phyloP scores from a whole-genome alignment of 768 basidiomycete species.

The Russula compacta region DNA sequence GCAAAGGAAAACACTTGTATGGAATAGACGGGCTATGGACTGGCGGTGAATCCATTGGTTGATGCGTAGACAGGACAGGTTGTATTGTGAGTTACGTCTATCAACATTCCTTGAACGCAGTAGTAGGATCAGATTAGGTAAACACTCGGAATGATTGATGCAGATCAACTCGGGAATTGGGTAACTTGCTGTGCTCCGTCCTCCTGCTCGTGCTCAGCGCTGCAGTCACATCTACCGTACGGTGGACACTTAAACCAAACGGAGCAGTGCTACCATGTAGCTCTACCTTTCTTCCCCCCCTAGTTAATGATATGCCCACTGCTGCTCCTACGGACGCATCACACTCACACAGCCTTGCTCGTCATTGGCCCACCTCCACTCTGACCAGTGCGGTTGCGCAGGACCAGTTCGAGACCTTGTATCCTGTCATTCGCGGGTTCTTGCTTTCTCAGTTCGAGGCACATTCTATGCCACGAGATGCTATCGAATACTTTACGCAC shows the following conservation, averaged over 20 bases:
- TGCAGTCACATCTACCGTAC: too few species aligned
- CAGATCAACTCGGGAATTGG: too few species aligned
- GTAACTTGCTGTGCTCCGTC: too few species aligned
- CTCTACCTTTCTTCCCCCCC: neutral
- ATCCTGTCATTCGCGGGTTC: slow-evolving; percentile 65
- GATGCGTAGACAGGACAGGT: too few species aligned
- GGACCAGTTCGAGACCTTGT: slow-evolving; percentile 31
- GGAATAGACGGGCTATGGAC: too few species aligned
- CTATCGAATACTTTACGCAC: slow-evolving; percentile 71
- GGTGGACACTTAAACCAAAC: neutral
- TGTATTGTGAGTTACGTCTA: too few species aligned
- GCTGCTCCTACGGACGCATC: neutral
- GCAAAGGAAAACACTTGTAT: too few species aligned
- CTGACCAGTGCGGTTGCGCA: slow-evolving; percentile 1
- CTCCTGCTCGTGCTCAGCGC: too few species aligned
- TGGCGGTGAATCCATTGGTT: too few species aligned
- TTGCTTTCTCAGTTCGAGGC: slow-evolving; percentile 55
- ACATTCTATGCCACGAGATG: slow-evolving; percentile 77
- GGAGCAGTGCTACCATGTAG: neutral
- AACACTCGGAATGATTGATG: too few species aligned
- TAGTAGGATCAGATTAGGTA: too few species aligned
- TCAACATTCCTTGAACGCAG: too few species aligned
- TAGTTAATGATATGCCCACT: neutral
- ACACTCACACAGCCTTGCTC: neutral
- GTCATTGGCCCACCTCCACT: neutral